Percentiles rank a stretch among this genome's conserved stretches.
These are phyloP conservation scores for Chlorophyllum brunneum DNA, from an alignment of 768 basidiomycete species.

Conservation along the genomic window DNA sequence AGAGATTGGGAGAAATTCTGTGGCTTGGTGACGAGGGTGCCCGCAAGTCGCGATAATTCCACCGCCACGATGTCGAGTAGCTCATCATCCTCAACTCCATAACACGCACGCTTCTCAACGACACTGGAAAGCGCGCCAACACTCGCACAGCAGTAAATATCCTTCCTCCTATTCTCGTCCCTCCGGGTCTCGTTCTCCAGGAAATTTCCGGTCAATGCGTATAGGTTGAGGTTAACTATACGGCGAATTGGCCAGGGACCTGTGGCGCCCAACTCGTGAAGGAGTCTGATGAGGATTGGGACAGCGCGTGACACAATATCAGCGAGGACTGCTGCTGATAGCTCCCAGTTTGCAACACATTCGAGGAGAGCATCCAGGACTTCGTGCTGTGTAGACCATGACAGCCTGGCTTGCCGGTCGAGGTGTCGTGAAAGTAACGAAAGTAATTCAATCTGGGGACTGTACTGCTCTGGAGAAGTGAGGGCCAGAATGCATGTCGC, in stretches of 20 bases:
- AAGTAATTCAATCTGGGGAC: conserved; percentile 32
- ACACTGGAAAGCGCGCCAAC: conserved; percentile 30
- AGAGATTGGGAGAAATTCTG: conserved; percentile 25
- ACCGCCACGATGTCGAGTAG: conserved; percentile 28
- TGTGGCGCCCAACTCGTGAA: conserved; percentile 25
- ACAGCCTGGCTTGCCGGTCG: conserved; percentile 28
- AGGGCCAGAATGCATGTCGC: conserved; percentile 34
- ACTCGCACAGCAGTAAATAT: conserved; percentile 28
- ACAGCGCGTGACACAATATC: conserved; percentile 30
- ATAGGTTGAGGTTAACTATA: conserved; percentile 28
- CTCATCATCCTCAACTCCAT: conserved; percentile 24
- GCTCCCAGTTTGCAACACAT: conserved; percentile 33
- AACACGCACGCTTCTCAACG: conserved; percentile 25
- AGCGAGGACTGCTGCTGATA: conserved; percentile 30
- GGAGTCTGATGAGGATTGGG: conserved; percentile 30
- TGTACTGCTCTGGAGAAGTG: conserved; percentile 30
- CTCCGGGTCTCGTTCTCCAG: conserved; percentile 22
- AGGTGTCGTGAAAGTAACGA: conserved; percentile 27
- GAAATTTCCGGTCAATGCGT: conserved; percentile 25
- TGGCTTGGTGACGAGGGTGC: conserved; percentile 25
- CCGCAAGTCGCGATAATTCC: conserved; percentile 30
- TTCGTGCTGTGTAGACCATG: conserved; percentile 29
- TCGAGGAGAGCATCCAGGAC: conserved; percentile 37
- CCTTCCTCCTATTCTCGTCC: conserved; percentile 25
- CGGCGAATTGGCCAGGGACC: conserved; percentile 26